These are phyloP conservation scores for Vigna hirtella DNA, from an alignment of 306 rosid genomes.

Conservation along the genomic window DNA sequence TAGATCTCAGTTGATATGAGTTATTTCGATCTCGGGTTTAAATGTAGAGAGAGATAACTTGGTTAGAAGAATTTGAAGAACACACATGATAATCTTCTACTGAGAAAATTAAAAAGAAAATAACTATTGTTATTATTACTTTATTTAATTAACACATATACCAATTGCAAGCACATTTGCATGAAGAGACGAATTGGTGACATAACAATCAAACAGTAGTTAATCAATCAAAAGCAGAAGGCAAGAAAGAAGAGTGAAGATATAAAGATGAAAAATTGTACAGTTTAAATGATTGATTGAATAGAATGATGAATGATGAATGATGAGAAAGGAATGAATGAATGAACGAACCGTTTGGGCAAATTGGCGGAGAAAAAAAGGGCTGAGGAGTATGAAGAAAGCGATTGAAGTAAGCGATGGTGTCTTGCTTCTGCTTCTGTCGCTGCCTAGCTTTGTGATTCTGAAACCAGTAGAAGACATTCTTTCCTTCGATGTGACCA, in stretches of 20 bases:
- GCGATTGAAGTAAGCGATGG: constrained; percentile 61
- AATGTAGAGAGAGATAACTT: too few relatives aligned
- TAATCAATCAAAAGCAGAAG: neutral
- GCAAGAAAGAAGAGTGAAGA: neutral
- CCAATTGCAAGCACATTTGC: constrained; percentile 32
- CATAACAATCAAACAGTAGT: neutral
- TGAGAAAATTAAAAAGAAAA: neutral
- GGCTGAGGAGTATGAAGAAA: constrained; percentile 52
- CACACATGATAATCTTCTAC: neutral
- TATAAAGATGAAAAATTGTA: neutral
- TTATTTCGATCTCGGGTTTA: too few relatives aligned
- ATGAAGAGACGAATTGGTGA: constrained; percentile 40
- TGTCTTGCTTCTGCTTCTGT: constrained; percentile 91
- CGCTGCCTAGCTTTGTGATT: constrained; percentile 92
- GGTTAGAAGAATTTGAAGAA: too few relatives aligned
- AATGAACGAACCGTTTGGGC: constrained; percentile 56
- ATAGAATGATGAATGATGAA: neutral
- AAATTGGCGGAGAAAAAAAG: constrained; percentile 47
- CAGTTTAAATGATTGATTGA: neutral
- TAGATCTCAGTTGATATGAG: too few relatives aligned
- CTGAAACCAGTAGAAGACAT: constrained; percentile 98
- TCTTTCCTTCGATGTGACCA: constrained; percentile 95
- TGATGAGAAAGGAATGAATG: neutral
- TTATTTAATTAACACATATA: neutral
- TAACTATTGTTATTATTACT: too few relatives aligned